Percentiles rank a stretch among this genome's conserved stretches.
Evolutionary conservation across 2,329 filamentous ascomycete species (phyloP).

Genomic region (Aureobasidium subglaciale): DNA sequence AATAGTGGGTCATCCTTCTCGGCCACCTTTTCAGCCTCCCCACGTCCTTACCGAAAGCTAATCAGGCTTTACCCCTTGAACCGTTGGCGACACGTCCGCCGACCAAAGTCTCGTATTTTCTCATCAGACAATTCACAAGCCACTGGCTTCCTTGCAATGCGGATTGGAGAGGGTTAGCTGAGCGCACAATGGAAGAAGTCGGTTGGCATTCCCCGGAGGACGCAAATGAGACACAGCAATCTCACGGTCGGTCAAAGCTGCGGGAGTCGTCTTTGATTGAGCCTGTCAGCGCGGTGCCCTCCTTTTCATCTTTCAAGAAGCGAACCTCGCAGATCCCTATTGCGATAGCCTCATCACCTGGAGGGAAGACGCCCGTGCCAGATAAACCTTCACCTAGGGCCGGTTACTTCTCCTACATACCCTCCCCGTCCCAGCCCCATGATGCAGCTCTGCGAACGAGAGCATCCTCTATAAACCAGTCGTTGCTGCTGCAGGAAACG

Average conservation of each 20-base stretch:
- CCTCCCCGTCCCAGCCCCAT: slow-evolving; percentile 28
- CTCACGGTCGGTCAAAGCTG: slow-evolving; percentile 11
- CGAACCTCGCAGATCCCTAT: slow-evolving; percentile 34
- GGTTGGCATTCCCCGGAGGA: slow-evolving; percentile 11
- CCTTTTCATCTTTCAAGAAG: slow-evolving; percentile 38
- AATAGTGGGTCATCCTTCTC: not conserved
- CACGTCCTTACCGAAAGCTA: not conserved
- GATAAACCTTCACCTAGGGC: slow-evolving; percentile 42
- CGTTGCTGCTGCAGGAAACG: slow-evolving; percentile 23
- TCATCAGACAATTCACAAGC: not conserved
- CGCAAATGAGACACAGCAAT: slow-evolving; percentile 12
- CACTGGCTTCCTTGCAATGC: not conserved
- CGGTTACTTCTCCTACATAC: slow-evolving; percentile 37
- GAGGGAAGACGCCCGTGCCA: slow-evolving; percentile 50
- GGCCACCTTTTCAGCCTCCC: not conserved
- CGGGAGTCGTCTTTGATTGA: not conserved
- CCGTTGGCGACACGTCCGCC: slow-evolving; percentile 9
- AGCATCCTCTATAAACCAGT: slow-evolving; percentile 29
- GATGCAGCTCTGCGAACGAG: slow-evolving; percentile 21
- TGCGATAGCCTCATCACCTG: slow-evolving; percentile 32
- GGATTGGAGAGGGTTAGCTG: not conserved
- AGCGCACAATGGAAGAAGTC: slow-evolving; percentile 6
- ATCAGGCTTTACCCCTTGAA: slow-evolving; percentile 1
- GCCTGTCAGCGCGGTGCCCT: slow-evolving; percentile 27
- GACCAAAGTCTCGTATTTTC: slow-evolving; percentile 1